Evolutionary conservation across 2,329 filamentous ascomycete genomes (phyloP).

Genomic region (Didymella pinodella): DNA sequence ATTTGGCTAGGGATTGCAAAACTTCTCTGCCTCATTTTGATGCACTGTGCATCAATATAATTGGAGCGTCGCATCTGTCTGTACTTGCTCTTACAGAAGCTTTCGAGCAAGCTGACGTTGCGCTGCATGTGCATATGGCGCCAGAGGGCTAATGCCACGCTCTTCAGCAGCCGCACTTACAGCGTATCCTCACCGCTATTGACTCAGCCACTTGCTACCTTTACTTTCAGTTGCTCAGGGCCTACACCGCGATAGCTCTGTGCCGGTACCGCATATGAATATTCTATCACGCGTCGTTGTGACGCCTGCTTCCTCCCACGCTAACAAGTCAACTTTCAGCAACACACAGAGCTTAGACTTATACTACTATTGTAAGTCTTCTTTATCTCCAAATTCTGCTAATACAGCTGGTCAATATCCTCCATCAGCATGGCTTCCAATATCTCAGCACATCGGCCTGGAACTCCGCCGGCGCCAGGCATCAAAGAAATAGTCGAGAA

Average conservation of each 20-base stretch:
- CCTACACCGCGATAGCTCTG: neutral
- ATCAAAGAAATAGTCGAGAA: neutral
- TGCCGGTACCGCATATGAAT: neutral
- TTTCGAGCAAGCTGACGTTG: conserved; percentile 1
- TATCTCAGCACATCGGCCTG: neutral
- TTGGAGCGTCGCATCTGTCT: neutral
- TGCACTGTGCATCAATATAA: neutral
- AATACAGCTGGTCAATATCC: neutral
- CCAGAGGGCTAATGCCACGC: neutral
- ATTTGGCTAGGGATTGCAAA: conserved; percentile 18
- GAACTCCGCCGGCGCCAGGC: neutral
- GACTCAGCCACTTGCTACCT: neutral
- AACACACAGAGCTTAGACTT: neutral
- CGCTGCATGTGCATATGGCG: neutral
- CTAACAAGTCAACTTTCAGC: neutral
- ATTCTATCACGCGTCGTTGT: neutral
- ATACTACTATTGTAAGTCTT: neutral
- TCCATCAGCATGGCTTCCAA: neutral
- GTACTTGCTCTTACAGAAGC: neutral
- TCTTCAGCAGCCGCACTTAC: neutral
- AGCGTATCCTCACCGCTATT: neutral
- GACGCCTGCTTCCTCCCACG: neutral
- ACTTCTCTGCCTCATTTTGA: conserved; percentile 14
- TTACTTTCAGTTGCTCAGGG: neutral
- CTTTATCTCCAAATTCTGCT: no score